Conservation (phyloP, 1,139 yeast species). For the Hanseniaspora sp. region DNA sequence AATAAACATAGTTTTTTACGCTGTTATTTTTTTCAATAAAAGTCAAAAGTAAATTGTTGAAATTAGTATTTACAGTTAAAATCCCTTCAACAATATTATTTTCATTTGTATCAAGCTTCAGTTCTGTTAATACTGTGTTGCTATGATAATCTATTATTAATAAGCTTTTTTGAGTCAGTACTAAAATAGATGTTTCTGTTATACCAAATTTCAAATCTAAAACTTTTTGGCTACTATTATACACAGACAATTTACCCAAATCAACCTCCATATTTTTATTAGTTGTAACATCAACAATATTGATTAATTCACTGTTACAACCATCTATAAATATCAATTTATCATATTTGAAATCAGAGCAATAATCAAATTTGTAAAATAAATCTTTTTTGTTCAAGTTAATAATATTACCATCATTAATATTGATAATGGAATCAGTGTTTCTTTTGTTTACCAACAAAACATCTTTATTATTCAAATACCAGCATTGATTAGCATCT, state of each 20-base stretch:
- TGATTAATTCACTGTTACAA: neutral
- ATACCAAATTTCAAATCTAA: slow-evolving; percentile 12
- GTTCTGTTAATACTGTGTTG: neutral
- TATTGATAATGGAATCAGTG: neutral
- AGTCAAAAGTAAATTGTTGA: neutral
- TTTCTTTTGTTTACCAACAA: neutral
- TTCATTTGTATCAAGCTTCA: neutral
- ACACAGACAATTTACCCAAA: neutral
- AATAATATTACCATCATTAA: neutral
- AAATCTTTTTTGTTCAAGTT: slow-evolving; percentile 2
- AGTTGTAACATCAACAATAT: neutral
- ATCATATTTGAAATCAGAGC: slow-evolving; percentile 8
- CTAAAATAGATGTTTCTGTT: slow-evolving; percentile 7
- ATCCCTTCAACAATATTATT: neutral
- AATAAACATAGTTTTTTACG: slow-evolving; percentile 1
- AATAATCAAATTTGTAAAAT: neutral
- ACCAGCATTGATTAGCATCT: slow-evolving; percentile 9
- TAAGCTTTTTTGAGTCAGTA: neutral
- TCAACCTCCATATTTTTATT: neutral
- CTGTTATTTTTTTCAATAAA: neutral
- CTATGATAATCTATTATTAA: slow-evolving; percentile 5
- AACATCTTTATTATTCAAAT: neutral
- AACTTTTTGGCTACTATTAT: neutral
- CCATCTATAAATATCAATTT: slow-evolving; percentile 8
- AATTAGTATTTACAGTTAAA: neutral